These are phyloP conservation scores for Phialophora chinensis DNA, from an alignment of 2,329 filamentous ascomycete species.

Conservation along the genomic window DNA sequence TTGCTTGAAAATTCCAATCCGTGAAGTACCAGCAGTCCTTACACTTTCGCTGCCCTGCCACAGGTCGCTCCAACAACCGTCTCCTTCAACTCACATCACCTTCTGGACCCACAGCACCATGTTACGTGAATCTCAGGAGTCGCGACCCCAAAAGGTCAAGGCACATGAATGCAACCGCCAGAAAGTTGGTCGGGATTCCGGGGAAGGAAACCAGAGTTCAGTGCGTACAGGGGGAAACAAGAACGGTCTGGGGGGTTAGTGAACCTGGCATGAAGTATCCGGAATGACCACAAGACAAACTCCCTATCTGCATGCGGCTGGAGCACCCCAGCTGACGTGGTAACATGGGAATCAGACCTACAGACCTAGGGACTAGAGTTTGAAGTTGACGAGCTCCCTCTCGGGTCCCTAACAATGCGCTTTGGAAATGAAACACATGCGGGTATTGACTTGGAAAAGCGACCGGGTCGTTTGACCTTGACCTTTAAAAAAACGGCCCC, in stretches of 20 bases:
- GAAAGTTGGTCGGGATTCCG: neutral
- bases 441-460: neutral
- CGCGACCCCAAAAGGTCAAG: neutral
- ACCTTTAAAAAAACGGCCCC: conserved; percentile 3
- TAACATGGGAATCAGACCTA: neutral
- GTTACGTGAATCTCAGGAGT: neutral
- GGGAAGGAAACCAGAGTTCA: neutral
- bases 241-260: neutral
- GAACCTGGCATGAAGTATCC: neutral
- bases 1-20: neutral
- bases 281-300: neutral
- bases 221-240: neutral
- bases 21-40: neutral
- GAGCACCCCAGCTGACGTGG: neutral
- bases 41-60: neutral
- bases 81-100: neutral
- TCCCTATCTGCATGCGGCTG: neutral
- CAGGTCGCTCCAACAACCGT: neutral
- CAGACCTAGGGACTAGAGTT: neutral
- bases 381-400: conserved; percentile 8
- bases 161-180: neutral
- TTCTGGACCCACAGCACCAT: neutral
- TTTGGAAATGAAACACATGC: neutral
- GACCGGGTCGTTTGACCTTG: too few relatives aligned
- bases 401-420: neutral